Evolutionary conservation across 148 eudicot species (phyloP).

Genomic region (Heliamphora exappendiculata): DNA sequence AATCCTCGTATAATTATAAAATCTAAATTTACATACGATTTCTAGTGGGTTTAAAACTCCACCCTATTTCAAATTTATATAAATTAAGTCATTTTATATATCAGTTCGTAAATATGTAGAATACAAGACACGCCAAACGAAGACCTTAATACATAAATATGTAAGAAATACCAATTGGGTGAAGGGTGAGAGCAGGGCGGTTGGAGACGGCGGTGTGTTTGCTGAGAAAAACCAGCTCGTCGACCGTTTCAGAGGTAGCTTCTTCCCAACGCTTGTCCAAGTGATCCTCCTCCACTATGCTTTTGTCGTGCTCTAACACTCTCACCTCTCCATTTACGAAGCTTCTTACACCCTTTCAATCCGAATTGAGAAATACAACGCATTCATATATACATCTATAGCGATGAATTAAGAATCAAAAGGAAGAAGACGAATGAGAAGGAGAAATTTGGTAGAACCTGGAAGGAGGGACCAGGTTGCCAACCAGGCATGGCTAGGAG

Average conservation of each 20-base stretch:
- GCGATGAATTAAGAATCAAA: background rate
- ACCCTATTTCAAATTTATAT: too few species aligned
- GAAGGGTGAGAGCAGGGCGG: conserved; percentile 64
- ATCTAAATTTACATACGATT: too few species aligned
- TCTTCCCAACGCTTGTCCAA: conserved; percentile 52
- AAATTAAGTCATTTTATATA: too few species aligned
- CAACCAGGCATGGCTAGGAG: conserved; percentile 55
- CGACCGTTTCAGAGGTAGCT: conserved; percentile 35
- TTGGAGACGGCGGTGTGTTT: conserved; percentile 52
- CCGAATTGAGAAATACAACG: background rate
- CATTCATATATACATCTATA: background rate
- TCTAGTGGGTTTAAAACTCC: too few species aligned
- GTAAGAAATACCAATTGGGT: conserved; percentile 48
- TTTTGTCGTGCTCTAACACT: conserved; percentile 43
- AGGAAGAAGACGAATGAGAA: background rate
- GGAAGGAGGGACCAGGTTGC: conserved; percentile 45
- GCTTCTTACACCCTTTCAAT: conserved; percentile 37
- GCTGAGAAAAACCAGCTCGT: conserved; percentile 52
- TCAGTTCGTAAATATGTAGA: too few species aligned
- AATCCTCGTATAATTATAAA: too few species aligned
- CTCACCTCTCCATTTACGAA: conserved; percentile 36
- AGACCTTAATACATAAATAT: background rate
- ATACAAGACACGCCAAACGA: too few species aligned
- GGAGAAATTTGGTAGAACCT: conserved; percentile 20
- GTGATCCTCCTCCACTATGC: conserved; percentile 44